These are phyloP conservation scores for Huntiella omanensis DNA, from an alignment of 2,329 filamentous ascomycete species.

Conservation along the genomic window DNA sequence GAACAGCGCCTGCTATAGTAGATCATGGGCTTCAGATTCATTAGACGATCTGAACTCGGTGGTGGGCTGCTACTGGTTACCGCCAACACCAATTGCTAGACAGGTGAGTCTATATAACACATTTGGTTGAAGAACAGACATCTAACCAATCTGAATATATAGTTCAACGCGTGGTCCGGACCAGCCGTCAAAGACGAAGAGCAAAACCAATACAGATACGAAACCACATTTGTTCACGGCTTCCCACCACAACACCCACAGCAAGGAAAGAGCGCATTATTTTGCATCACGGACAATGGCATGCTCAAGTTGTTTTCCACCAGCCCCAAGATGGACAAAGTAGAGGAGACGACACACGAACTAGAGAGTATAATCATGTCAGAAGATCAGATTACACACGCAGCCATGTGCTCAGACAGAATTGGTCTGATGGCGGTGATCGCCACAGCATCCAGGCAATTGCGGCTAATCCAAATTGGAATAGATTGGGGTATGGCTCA, in stretches of 20 bases:
- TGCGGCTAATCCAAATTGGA: slow-evolving; percentile 54
- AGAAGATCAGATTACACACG: slow-evolving; percentile 64
- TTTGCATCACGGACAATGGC: slow-evolving; percentile 60
- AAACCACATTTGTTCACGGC: slow-evolving; percentile 44
- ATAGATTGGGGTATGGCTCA: slow-evolving; percentile 47
- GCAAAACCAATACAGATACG: slow-evolving; percentile 36
- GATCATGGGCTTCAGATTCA: slow-evolving; percentile 46
- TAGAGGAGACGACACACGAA: slow-evolving; percentile 55
- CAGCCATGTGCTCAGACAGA: slow-evolving; percentile 55
- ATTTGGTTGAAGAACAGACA: neutral
- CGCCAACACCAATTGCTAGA: slow-evolving; percentile 30
- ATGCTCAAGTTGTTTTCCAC: slow-evolving; percentile 59
- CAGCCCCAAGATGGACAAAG: slow-evolving; percentile 46
- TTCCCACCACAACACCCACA: slow-evolving; percentile 57
- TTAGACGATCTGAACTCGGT: slow-evolving; percentile 58
- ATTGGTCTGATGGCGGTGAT: slow-evolving; percentile 49
- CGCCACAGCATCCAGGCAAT: slow-evolving; percentile 49
- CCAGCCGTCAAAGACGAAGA: slow-evolving; percentile 38
- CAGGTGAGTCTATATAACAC: slow-evolving; percentile 17
- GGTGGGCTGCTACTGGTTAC: slow-evolving; percentile 75
- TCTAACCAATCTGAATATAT: neutral
- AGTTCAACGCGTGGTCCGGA: slow-evolving; percentile 27
- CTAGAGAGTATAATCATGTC: slow-evolving; percentile 54
- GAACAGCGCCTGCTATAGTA: slow-evolving; percentile 47
- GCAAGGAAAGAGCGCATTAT: slow-evolving; percentile 49